These are phyloP conservation scores for Metschnikowia koreensis DNA, from an alignment of 805 yeast genomes.

Conservation along the genomic window DNA sequence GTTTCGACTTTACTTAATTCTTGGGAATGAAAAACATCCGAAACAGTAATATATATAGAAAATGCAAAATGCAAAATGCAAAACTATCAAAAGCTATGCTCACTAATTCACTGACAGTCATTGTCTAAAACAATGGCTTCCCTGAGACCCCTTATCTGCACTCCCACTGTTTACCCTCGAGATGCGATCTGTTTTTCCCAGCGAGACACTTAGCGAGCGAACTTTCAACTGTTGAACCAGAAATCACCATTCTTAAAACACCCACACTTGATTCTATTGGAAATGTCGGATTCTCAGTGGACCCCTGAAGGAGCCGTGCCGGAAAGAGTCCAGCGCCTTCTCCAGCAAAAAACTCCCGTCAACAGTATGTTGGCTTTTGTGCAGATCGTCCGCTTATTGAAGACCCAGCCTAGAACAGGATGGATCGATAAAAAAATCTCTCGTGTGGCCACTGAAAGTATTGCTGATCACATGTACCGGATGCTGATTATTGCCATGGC, in stretches of 20 bases:
- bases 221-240: too few species aligned
- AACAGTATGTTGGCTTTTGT: conserved; percentile 57
- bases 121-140: background rate
- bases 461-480: conserved; percentile 94
- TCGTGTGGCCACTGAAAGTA: conserved; percentile 58
- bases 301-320: conserved; percentile 56
- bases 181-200: background rate
- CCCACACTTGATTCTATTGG: too few species aligned
- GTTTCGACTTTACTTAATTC: too few species aligned
- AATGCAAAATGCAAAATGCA: too few species aligned
- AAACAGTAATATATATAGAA: too few species aligned
- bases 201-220: background rate
- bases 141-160: background rate
- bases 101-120: too few species aligned
- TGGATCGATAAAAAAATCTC: conserved; percentile 74
- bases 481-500: conserved; percentile 83
- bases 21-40: too few species aligned
- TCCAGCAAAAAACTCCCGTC: conserved; percentile 30
- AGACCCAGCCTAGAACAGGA: conserved; percentile 86
- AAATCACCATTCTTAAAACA: too few species aligned
- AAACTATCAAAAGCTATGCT: too few species aligned
- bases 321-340: conserved; percentile 35
- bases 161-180: conserved; percentile 7
- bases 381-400: conserved; percentile 69
- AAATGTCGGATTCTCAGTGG: conserved; percentile 36